These are phyloP conservation scores for Oropetium thomaeum DNA, from an alignment of 176 grass and related monocot species.

Conservation along the genomic window DNA sequence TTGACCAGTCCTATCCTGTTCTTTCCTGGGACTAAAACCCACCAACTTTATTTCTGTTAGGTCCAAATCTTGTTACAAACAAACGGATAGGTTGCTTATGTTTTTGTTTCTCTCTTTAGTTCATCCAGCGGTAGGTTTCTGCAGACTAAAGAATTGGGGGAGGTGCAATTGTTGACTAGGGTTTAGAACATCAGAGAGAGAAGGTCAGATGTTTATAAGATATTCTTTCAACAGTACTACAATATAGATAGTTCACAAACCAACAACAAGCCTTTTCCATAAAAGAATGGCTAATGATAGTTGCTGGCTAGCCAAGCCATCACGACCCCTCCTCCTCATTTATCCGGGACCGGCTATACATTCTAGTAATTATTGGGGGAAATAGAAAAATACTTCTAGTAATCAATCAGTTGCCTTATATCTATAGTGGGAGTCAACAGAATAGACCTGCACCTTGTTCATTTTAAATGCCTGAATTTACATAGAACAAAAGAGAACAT, in stretches of 20 bases:
- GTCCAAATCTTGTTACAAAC: slow-evolving; percentile 8
- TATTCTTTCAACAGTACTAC: not conserved
- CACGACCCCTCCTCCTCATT: too few species aligned
- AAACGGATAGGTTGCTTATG: not conserved
- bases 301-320: too few species aligned
- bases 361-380: too few species aligned
- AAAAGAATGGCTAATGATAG: too few species aligned
- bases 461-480: slow-evolving; percentile 14
- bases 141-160: not conserved
- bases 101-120: not conserved
- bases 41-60: slow-evolving; percentile 5
- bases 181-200: not conserved
- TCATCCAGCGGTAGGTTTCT: not conserved
- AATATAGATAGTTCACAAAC: not conserved
- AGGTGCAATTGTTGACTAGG: not conserved
- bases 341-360: too few species aligned
- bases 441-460: not conserved
- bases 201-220: not conserved
- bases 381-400: not conserved
- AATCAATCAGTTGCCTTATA: not conserved
- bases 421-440: not conserved
- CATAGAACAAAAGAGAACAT: slow-evolving; percentile 1
- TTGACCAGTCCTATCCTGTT: not conserved
- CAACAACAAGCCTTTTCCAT: too few species aligned
- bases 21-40: not conserved